These are phyloP conservation scores for Aegilops tauschii DNA, from an alignment of 176 grass and related monocot genomes.

Conservation along the genomic window DNA sequence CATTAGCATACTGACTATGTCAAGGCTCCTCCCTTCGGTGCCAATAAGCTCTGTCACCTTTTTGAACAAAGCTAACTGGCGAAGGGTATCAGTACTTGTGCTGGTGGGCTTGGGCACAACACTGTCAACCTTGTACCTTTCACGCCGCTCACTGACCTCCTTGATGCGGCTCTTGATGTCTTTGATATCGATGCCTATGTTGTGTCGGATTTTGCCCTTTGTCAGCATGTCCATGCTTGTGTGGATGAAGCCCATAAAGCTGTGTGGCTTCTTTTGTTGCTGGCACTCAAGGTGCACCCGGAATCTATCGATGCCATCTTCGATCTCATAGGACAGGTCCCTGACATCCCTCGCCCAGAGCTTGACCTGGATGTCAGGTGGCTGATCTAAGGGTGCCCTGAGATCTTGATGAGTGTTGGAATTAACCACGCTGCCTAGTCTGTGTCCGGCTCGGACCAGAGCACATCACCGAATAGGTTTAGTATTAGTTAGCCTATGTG, in stretches of 20 bases:
- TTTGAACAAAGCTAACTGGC: not conserved
- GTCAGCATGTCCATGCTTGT: not conserved
- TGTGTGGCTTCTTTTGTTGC: not conserved
- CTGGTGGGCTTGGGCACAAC: not conserved
- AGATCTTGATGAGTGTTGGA: not conserved
- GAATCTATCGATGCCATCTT: constrained; percentile 2
- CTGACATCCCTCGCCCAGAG: not conserved
- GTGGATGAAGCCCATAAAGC: not conserved
- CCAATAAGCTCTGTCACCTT: not conserved
- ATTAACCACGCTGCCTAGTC: too few relatives aligned
- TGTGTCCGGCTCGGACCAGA: too few relatives aligned
- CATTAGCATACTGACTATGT: not conserved
- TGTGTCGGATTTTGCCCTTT: not conserved
- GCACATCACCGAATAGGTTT: too few relatives aligned
- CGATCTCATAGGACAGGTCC: constrained; percentile 12
- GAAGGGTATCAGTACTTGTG: not conserved
- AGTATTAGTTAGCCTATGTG: too few relatives aligned
- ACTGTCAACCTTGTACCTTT: not conserved
- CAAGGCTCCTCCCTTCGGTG: not conserved
- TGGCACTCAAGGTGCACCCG: not conserved
- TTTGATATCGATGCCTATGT: not conserved
- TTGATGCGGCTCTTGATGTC: not conserved
- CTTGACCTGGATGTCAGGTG: not conserved
- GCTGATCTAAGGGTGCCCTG: not conserved
- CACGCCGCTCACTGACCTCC: not conserved